Conservation (phyloP, 345 rosid species). For the Eucalyptus guilfoylei region DNA sequence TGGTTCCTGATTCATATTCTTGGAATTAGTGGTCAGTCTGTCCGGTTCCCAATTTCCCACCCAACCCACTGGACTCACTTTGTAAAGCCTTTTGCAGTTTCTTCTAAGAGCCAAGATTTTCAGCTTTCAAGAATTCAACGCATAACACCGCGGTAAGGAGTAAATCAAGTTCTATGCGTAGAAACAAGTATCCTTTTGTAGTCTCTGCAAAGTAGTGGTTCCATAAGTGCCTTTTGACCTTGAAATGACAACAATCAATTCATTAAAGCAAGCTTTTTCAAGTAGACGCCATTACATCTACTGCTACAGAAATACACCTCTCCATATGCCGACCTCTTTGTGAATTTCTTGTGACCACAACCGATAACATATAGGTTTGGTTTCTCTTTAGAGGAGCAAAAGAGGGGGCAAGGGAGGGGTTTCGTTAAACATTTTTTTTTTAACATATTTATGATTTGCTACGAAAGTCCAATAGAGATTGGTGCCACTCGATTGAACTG, state of each 20-base stretch:
- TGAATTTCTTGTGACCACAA: background rate
- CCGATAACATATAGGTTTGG: background rate
- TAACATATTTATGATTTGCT: too few relatives aligned
- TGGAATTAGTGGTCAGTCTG: accelerated
- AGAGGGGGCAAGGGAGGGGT: too few relatives aligned
- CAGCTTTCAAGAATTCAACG: background rate
- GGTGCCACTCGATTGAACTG: too few relatives aligned
- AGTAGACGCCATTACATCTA: background rate
- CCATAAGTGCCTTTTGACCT: background rate
- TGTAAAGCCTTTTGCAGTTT: too few relatives aligned
- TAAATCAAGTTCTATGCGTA: background rate
- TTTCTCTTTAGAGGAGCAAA: too few relatives aligned
- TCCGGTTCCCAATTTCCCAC: too few relatives aligned
- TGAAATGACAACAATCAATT: background rate
- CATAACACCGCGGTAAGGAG: background rate
- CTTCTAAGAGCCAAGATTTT: background rate
- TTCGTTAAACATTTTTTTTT: too few relatives aligned
- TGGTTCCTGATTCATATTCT: accelerated
- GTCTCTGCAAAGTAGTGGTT: background rate
- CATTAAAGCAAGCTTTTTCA: background rate
- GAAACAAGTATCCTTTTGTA: background rate
- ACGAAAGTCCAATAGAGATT: too few relatives aligned
- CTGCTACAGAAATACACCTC: background rate
- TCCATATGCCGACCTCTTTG: background rate
- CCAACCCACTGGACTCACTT: too few relatives aligned